Conservation (phyloP, 176 grass and related monocot species). For the Musa itinerans region DNA sequence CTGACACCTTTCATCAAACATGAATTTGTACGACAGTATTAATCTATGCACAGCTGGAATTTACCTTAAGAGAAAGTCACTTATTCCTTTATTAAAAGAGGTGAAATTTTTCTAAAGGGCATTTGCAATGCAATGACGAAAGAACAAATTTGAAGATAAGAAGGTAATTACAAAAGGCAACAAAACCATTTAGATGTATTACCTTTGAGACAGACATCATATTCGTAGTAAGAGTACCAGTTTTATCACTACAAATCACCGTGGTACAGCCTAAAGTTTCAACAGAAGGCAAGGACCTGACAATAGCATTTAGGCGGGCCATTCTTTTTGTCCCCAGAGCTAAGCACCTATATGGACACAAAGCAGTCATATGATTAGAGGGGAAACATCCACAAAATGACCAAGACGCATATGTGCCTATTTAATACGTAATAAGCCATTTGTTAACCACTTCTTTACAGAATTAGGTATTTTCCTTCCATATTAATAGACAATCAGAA, state of each 20-base stretch:
- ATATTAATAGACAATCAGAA: not conserved
- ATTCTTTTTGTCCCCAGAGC: slow-evolving; percentile 99
- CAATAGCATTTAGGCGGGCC: slow-evolving; percentile 92
- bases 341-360: slow-evolving; percentile 58
- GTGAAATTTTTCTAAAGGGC: not conserved
- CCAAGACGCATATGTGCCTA: not conserved
- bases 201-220: slow-evolving; percentile 99
- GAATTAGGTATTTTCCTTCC: not conserved
- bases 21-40: not conserved
- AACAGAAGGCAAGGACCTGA: slow-evolving; percentile 88
- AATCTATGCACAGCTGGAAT: not conserved
- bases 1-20: not conserved
- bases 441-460: not conserved
- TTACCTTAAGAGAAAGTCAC: no score
- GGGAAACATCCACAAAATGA: not conserved
- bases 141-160: slow-evolving; percentile 22
- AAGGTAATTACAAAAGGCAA: not conserved
- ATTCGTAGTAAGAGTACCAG: slow-evolving; percentile 95
- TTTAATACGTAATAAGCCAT: not conserved
- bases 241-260: slow-evolving; percentile 97
- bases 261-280: slow-evolving; percentile 98
- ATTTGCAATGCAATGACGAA: not conserved
- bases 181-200: slow-evolving; percentile 2
- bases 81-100: no score
- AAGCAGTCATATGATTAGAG: not conserved